These are phyloP conservation scores for Fusarium dimerum DNA, from an alignment of 2,329 filamentous ascomycete species.

Conservation along the genomic window DNA sequence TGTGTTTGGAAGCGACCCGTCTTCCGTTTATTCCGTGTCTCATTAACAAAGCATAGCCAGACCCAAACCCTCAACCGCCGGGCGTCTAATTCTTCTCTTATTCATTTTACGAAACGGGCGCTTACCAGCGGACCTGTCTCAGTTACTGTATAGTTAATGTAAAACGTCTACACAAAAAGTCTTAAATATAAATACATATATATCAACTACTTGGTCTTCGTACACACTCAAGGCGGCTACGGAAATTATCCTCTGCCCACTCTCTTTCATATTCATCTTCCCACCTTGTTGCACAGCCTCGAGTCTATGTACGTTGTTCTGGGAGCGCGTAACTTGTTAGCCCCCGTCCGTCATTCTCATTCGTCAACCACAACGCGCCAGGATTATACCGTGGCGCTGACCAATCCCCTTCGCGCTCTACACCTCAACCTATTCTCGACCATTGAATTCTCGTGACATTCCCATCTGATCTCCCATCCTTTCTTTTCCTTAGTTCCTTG, in stretches of 20 bases:
- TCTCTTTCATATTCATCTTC: constrained; percentile 4
- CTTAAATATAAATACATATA: background rate
- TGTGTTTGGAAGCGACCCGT: background rate
- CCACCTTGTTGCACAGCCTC: constrained; percentile 19
- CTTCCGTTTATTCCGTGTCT: constrained; percentile 13
- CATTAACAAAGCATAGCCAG: constrained; percentile 2
- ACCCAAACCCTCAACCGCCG: constrained; percentile 20
- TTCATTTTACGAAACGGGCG: constrained; percentile 13
- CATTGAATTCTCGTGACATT: no score
- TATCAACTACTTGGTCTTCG: constrained; percentile 20
- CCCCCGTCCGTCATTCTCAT: constrained; percentile 14
- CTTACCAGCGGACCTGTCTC: constrained; percentile 8
- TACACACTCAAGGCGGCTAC: constrained; percentile 27
- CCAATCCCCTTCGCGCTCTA: constrained; percentile 18
- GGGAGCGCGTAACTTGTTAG: constrained; percentile 1
- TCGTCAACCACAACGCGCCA: constrained; percentile 25
- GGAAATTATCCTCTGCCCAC: constrained; percentile 27
- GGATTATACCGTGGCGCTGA: constrained; percentile 14
- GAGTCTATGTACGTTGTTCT: background rate
- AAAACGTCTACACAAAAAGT: background rate
- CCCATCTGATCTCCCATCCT: no score
- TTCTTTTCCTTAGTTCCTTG: background rate
- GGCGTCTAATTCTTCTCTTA: constrained; percentile 14
- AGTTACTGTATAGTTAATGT: background rate
- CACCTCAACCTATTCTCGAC: background rate